Base-by-base conservation (phyloP, 78 protist genomes). In the Corallochytrium limacisporum region DNA sequence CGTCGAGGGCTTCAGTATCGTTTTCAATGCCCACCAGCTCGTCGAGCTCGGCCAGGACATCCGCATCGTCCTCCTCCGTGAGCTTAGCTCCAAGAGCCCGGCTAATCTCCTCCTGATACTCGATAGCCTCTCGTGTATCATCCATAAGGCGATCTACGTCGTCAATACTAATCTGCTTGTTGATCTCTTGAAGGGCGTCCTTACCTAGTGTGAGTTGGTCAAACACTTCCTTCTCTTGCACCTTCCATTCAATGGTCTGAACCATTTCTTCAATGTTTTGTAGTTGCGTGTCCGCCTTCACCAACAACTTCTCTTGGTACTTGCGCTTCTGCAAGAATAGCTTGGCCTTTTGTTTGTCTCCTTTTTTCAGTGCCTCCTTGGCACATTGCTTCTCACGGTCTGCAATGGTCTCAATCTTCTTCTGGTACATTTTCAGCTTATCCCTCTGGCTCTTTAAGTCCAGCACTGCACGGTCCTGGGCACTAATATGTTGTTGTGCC, bases 91-190 rank as follows among this genome's bases (percentile, higher is more conserved):
- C 65, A 15, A 66, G 13, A 12, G 72, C 72, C 24, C 24, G 22
- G 8, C 40, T 15, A 9, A 66, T 43, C 48, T 66, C 51, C 69
- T 63, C 50, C 60, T 78, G 92, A 51, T 81, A 81, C n/a, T 33
- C 88, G 22, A 73, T 75, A 24, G 92, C 87, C 18, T 86, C 92
- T 15, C 42, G 65, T 0, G 82, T 81, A 28, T 86, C 92, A 26
- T 47, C 83, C 92, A 86, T 86, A 16, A 86, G 20, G 18, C 53
- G 49, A 31, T 86, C 88, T 5, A 82, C 82, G 7, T 86, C 76
- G 32, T 86, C 92, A 6, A 86, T 8, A 9, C 63, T 31, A 82
- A 86, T 74, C 24, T 82, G 81, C 47, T 78, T 65, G 56, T 86
- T 75, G 60, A 86, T 35, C 12, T 51, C 83, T 32, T 70, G 63